Conservation (phyloP, 345 rosid species). For the Gossypium arboreum region DNA sequence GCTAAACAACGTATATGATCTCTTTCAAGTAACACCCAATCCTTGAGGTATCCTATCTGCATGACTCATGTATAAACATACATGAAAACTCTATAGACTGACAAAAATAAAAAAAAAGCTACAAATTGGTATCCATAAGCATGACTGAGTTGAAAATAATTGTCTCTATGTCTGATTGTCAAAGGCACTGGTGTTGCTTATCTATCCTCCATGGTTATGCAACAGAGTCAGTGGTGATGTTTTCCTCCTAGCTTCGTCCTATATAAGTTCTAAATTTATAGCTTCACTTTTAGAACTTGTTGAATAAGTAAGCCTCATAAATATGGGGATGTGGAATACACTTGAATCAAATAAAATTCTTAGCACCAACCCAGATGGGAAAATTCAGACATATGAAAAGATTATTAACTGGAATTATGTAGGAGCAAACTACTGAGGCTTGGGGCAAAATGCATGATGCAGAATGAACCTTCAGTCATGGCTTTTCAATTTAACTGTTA, state of each 20-base stretch:
- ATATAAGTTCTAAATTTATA: not conserved
- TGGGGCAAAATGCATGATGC: not conserved
- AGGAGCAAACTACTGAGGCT: not conserved
- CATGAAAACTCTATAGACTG: conserved; percentile 9
- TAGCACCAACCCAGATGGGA: not conserved
- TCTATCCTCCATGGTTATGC: not conserved
- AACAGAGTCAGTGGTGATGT: not conserved
- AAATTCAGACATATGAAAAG: not conserved
- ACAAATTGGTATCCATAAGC: not conserved
- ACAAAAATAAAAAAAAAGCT: not conserved
- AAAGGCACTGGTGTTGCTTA: conserved; percentile 1
- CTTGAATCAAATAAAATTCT: not conserved
- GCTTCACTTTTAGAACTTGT: not conserved
- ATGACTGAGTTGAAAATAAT: not conserved
- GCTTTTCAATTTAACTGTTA: not conserved
- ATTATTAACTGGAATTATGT: not conserved
- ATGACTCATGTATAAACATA: conserved; percentile 20
- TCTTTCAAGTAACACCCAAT: conserved; percentile 81
- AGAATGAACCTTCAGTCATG: not conserved
- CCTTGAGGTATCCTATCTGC: conserved; percentile 75
- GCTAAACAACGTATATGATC: conserved; percentile 71
- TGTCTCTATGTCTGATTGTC: not conserved
- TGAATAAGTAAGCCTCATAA: not conserved
- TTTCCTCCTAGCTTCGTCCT: not conserved
- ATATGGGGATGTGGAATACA: not conserved